Evolutionary conservation across 2,329 filamentous ascomycete genomes (phyloP).

Genomic region (Bipolaris sorokiniana): DNA sequence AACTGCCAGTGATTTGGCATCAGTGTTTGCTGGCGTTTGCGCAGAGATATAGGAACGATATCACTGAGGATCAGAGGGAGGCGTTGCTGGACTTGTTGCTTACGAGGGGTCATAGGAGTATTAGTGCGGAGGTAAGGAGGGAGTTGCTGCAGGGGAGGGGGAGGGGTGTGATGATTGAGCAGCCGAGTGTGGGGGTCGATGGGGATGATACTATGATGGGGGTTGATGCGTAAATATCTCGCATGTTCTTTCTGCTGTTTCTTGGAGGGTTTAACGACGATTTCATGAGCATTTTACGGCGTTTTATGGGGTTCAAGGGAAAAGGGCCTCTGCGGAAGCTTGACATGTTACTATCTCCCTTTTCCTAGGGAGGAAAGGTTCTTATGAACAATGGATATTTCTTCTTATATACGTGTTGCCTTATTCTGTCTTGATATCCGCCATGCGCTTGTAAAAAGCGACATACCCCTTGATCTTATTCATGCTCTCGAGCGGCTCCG

Average conservation of each 20-base stretch:
- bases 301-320: slow-evolving; percentile 5
- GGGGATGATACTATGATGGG: slow-evolving; percentile 89
- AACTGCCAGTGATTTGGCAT: slow-evolving; percentile 94
- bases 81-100: slow-evolving; percentile 86
- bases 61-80: slow-evolving; percentile 93
- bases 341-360: not conserved
- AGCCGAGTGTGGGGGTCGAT: slow-evolving; percentile 64
- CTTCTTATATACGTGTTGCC: slow-evolving; percentile 1
- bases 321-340: not conserved
- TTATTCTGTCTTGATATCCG: slow-evolving; percentile 22
- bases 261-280: not conserved
- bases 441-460: slow-evolving; percentile 61
- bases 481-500: slow-evolving; percentile 57
- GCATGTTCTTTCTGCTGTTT: no score
- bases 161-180: slow-evolving; percentile 74
- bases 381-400: not conserved
- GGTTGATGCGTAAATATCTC: slow-evolving; percentile 11
- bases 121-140: slow-evolving; percentile 87
- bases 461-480: slow-evolving; percentile 61
- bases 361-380: not conserved
- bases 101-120: slow-evolving; percentile 81
- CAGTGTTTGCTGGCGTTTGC: slow-evolving; percentile 92
- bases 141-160: slow-evolving; percentile 89
- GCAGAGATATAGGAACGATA: slow-evolving; percentile 92
- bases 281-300: slow-evolving; percentile 18